These are phyloP conservation scores for Vitis hybrid DNA, from an alignment of 177 flowering plant genomes.

Conservation along the genomic window DNA sequence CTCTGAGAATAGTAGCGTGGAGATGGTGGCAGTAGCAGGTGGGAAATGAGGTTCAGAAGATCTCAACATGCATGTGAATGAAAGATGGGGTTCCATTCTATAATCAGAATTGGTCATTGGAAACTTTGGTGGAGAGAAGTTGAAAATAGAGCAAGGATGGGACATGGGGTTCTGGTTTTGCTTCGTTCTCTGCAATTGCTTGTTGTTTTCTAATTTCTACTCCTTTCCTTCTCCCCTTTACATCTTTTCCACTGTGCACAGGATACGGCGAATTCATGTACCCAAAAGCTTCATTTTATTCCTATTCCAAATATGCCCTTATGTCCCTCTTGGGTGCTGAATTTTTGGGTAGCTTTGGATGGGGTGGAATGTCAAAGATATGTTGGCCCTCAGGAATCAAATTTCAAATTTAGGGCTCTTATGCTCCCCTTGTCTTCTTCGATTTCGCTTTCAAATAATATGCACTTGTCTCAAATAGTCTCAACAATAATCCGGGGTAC, in stretches of 20 bases:
- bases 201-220: background rate
- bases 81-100: constrained; percentile 7
- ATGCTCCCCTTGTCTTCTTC: too few relatives aligned
- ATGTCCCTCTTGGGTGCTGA: background rate
- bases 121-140: background rate
- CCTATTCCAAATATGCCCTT: too few relatives aligned
- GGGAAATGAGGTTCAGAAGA: background rate
- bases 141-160: too few relatives aligned
- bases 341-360: background rate
- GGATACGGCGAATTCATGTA: background rate
- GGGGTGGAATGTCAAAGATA: too few relatives aligned
- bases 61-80: constrained; percentile 5
- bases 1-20: background rate
- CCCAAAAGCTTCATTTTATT: background rate
- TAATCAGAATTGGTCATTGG: constrained; percentile 6
- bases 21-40: background rate
- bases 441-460: too few relatives aligned
- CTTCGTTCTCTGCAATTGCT: background rate
- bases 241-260: background rate
- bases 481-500: too few relatives aligned
- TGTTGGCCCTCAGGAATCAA: background rate
- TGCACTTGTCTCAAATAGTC: too few relatives aligned
- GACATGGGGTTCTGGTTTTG: background rate
- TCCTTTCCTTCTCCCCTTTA: background rate
- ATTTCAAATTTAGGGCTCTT: too few relatives aligned